phyloP scores from a whole-genome alignment of 202 grass and related monocot species.

The Carex arenaria region DNA sequence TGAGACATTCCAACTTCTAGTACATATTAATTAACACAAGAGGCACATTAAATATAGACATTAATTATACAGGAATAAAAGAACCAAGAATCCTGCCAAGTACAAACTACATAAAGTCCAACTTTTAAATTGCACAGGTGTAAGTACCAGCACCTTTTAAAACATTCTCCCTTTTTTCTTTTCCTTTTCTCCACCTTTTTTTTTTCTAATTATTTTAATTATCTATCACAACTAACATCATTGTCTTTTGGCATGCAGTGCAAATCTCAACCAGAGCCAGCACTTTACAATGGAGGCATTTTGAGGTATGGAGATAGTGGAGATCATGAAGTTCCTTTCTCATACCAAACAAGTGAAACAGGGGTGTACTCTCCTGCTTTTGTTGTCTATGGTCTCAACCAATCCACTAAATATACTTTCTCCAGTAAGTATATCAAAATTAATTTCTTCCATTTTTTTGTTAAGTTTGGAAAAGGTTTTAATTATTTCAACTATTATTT shows the following conservation, averaged over 20 bases:
- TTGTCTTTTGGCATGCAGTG: slow-evolving; percentile 32
- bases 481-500: not conserved
- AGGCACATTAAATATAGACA: not conserved
- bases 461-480: not conserved
- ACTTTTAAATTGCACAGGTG: not conserved
- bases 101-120: not conserved
- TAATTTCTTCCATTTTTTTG: not conserved
- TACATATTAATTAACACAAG: not conserved
- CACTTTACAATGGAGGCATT: slow-evolving; percentile 70
- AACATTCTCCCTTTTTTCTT: not conserved
- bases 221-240: not conserved
- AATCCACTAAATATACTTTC: slow-evolving; percentile 48
- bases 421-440: slow-evolving; percentile 43
- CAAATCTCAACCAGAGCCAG: slow-evolving; percentile 59
- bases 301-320: slow-evolving; percentile 44
- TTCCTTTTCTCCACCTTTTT: not conserved
- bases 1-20: not conserved
- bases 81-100: not conserved
- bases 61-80: not conserved
- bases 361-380: slow-evolving; percentile 70
- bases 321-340: slow-evolving; percentile 23
- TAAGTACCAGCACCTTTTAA: not conserved
- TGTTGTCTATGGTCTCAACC: slow-evolving; percentile 64
- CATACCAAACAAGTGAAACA: slow-evolving; percentile 42
- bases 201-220: not conserved